Evolutionary conservation across 2,329 filamentous ascomycete genomes (phyloP).

Genomic region (Sarocladium oryzae): DNA sequence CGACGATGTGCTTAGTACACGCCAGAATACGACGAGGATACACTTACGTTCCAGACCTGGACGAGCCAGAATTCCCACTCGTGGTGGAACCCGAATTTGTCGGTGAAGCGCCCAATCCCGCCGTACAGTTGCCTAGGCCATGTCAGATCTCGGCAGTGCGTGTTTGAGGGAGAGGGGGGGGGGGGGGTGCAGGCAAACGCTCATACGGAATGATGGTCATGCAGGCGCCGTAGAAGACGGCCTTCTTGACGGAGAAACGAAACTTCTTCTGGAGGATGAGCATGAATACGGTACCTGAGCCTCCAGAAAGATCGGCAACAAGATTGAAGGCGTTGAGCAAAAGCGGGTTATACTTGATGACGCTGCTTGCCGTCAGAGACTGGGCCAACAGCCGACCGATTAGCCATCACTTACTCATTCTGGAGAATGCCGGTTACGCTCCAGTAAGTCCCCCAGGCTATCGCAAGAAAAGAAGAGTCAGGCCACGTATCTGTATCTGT

Average conservation of each 20-base stretch:
- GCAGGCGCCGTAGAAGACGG: slow-evolving; percentile 16
- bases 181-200: too few relatives aligned
- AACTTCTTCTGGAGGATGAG: slow-evolving; percentile 15
- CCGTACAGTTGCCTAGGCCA: slow-evolving; percentile 15
- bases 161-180: too few relatives aligned
- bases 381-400: too few relatives aligned
- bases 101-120: slow-evolving; percentile 15
- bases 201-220: slow-evolving; percentile 15
- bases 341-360: slow-evolving; percentile 16
- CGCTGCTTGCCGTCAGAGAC: slow-evolving; percentile 5
- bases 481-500: too few relatives aligned
- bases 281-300: slow-evolving; percentile 15
- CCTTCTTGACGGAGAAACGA: slow-evolving; percentile 17
- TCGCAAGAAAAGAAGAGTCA: too few relatives aligned
- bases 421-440: slow-evolving; percentile 16
- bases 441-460: slow-evolving; percentile 16
- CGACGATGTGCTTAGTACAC: not conserved
- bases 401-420: slow-evolving; percentile 16
- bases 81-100: slow-evolving; percentile 15
- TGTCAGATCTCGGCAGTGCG: too few relatives aligned
- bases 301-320: slow-evolving; percentile 14
- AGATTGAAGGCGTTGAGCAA: slow-evolving; percentile 16
- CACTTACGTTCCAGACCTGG: slow-evolving; percentile 15
- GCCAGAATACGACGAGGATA: not conserved
- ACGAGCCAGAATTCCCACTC: slow-evolving; percentile 16